A percentile compares a stretch with the other conserved stretches of the same genome.
phyloP scores from a whole-genome alignment of 768 basidiomycete genomes.

The Roridomyces roridus region DNA sequence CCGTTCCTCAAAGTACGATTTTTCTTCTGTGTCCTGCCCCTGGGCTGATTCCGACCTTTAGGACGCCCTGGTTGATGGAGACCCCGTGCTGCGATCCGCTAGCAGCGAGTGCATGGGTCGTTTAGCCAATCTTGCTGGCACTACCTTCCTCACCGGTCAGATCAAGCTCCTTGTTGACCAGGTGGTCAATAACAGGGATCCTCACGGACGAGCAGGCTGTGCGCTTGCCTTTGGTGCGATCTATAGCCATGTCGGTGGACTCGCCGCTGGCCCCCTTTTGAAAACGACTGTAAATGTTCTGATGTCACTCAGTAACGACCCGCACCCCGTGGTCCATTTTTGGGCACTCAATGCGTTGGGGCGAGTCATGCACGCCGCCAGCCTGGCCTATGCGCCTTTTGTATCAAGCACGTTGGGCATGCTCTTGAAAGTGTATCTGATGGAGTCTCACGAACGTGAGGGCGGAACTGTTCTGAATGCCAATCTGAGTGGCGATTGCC shows the following conservation, averaged over 20 bases:
- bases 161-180: conserved; percentile 92
- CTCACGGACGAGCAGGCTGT: conserved; percentile 91
- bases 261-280: conserved; percentile 92
- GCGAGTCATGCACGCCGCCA: conserved; percentile 89
- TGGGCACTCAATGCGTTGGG: conserved; percentile 89
- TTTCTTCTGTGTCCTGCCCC: background rate
- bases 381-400: conserved; percentile 88
- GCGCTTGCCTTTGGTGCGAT: conserved; percentile 92
- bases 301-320: conserved; percentile 94
- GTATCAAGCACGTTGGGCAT: conserved; percentile 89
- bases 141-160: conserved; percentile 82
- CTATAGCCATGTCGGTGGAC: conserved; percentile 88
- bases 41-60: conserved; percentile 33
- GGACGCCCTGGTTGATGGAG: conserved; percentile 85
- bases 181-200: conserved; percentile 93
- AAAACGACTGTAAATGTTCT: conserved; percentile 96
- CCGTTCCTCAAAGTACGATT: conserved; percentile 76
- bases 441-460: conserved; percentile 91
- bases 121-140: conserved; percentile 82
- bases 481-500: conserved; percentile 89
- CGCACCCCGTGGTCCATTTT: conserved; percentile 95
- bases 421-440: conserved; percentile 87
- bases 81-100: conserved; percentile 74
- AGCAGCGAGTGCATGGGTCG: conserved; percentile 91
- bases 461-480: conserved; percentile 84